phyloP scores from a whole-genome alignment of 169 alveolate species.

The Eimeria acervulina region DNA sequence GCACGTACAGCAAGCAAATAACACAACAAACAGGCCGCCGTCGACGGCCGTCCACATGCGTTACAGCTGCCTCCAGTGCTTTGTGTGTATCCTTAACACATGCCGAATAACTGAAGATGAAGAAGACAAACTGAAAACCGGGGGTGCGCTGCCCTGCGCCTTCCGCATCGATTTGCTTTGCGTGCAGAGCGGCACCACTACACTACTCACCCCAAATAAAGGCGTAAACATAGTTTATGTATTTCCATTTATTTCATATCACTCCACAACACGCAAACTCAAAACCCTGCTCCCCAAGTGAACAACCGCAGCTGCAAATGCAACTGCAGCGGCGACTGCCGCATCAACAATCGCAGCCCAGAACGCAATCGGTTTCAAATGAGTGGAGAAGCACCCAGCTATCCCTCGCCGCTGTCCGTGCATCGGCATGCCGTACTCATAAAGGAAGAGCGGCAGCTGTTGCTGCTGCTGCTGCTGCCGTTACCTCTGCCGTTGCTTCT shows the following conservation, averaged over 20 bases:
- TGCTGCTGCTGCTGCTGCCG: slow-evolving; percentile 15
- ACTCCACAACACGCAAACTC: background rate
- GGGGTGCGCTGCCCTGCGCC: slow-evolving; percentile 54
- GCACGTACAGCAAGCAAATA: background rate
- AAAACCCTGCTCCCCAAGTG: background rate
- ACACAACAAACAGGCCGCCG: too few relatives aligned
- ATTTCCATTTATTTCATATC: background rate
- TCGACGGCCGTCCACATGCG: too few relatives aligned
- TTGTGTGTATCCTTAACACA: background rate
- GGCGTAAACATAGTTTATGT: background rate
- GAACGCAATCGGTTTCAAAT: background rate
- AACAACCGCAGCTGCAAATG: background rate
- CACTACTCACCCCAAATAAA: slow-evolving; percentile 11
- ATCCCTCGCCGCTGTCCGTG: background rate
- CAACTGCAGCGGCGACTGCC: slow-evolving; percentile 1
- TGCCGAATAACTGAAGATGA: background rate
- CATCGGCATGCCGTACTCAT: background rate
- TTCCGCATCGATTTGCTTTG: background rate
- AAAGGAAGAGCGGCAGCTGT: background rate
- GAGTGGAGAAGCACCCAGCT: background rate
- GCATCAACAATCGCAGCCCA: background rate
- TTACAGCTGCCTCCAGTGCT: slow-evolving; percentile 6
- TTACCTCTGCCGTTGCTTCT: background rate
- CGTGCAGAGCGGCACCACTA: slow-evolving; percentile 29
- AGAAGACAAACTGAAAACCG: background rate